Evolutionary conservation across 208 protist species (phyloP).

Genomic region (Trichomonas gallinae): DNA sequence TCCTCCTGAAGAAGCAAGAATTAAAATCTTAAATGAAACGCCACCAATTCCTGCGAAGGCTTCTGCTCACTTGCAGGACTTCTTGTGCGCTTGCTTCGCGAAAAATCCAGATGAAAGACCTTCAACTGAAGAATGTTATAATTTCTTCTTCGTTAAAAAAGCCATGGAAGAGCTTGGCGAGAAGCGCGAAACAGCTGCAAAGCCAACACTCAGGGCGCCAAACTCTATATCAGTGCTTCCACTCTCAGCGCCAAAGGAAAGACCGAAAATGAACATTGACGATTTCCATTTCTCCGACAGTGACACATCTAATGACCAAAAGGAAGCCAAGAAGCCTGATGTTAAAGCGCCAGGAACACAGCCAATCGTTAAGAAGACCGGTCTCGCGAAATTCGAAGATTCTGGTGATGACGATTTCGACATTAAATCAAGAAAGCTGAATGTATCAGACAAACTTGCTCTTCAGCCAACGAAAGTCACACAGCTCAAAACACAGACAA

Average conservation of each 20-base stretch:
- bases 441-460: background rate
- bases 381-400: background rate
- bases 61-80: background rate
- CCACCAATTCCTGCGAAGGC: background rate
- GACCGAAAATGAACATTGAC: background rate
- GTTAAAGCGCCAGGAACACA: background rate
- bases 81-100: background rate
- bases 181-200: background rate
- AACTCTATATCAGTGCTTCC: background rate
- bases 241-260: background rate
- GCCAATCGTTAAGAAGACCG: background rate
- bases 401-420: background rate
- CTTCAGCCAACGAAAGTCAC: background rate
- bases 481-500: background rate
- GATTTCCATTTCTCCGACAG: background rate
- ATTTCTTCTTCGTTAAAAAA: background rate
- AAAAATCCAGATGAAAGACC: background rate
- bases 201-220: background rate
- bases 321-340: background rate
- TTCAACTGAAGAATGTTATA: background rate
- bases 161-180: background rate
- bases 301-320: background rate
- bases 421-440: background rate
- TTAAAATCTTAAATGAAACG: constrained; percentile 44
- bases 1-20: constrained; percentile 57